Percentiles rank a stretch among this genome's conserved stretches.
Evolutionary conservation across 768 basidiomycete genomes (phyloP).

Genomic region (Coprinopsis sp.): DNA sequence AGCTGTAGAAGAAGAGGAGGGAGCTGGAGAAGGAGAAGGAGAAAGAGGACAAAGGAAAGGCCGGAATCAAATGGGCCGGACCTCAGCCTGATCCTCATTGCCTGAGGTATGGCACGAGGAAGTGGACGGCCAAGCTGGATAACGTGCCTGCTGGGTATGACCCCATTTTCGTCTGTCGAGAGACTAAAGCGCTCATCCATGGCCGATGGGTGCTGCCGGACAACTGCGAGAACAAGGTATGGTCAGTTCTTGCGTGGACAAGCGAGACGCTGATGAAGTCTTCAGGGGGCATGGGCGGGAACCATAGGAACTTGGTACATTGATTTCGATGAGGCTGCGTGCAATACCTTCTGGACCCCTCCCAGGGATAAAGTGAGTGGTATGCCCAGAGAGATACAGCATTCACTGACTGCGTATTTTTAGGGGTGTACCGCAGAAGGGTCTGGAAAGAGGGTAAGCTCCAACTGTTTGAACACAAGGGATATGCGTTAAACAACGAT

Average conservation of each 20-base stretch:
- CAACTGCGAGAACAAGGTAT: constrained; percentile 1
- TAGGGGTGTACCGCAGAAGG: constrained; percentile 4
- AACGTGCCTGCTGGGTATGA: constrained; percentile 2
- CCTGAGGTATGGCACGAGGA: constrained; percentile 2
- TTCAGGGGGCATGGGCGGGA: not conserved
- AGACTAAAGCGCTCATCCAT: constrained; percentile 1
- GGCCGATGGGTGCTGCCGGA: not conserved
- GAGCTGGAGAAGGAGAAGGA: not conserved
- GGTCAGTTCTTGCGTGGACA: not conserved
- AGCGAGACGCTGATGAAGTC: not conserved
- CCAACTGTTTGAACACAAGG: not conserved
- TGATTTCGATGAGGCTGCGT: constrained; percentile 4
- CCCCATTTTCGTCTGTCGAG: not conserved
- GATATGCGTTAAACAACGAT: no score
- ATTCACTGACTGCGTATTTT: not conserved
- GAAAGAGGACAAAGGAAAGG: not conserved
- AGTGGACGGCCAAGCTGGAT: not conserved
- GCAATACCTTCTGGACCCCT: not conserved
- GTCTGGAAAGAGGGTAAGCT: constrained; percentile 2
- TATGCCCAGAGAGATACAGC: not conserved
- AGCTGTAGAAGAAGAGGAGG: not conserved
- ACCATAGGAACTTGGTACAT: not conserved
- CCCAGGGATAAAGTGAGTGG: constrained; percentile 1
- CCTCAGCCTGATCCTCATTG: not conserved
- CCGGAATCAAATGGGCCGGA: not conserved